phyloP scores from a whole-genome alignment of 139 green algal species.

The Auxenochlorella pyrenoidosa region DNA sequence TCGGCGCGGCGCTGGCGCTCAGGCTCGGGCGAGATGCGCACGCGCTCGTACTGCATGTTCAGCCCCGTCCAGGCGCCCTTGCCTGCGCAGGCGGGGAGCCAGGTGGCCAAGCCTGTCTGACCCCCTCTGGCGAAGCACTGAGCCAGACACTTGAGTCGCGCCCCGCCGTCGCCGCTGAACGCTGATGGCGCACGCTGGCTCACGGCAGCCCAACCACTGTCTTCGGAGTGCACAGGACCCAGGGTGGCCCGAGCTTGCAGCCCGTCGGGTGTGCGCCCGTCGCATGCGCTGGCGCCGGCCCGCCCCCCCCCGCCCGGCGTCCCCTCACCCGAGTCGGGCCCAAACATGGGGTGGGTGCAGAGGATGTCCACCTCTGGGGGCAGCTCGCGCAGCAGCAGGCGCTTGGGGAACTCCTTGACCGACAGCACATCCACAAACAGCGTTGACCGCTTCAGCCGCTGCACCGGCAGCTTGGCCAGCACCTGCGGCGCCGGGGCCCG shows the following conservation, averaged over 20 bases:
- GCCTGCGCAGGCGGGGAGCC: not conserved
- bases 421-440: slow-evolving; percentile 98
- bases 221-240: too few relatives aligned
- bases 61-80: slow-evolving; percentile 28
- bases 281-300: not conserved
- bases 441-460: slow-evolving; percentile 91
- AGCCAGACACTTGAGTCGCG: too few relatives aligned
- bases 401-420: slow-evolving; percentile 98
- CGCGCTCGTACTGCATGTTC: slow-evolving; percentile 69
- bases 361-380: slow-evolving; percentile 90
- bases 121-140: not conserved
- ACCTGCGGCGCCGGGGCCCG: slow-evolving; percentile 44
- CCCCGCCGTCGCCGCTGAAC: too few relatives aligned
- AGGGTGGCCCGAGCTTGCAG: not conserved
- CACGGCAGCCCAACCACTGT: too few relatives aligned
- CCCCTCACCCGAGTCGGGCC: slow-evolving; percentile 83
- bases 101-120: not conserved
- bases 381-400: slow-evolving; percentile 31
- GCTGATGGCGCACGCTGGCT: too few relatives aligned
- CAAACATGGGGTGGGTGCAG: slow-evolving; percentile 99
- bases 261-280: not conserved
- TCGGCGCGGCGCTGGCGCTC: slow-evolving; percentile 46
- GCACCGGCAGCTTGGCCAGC: slow-evolving; percentile 82
- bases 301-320: not conserved
- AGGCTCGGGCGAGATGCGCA: slow-evolving; percentile 61